These are phyloP conservation scores for Manihot esculenta DNA, from an alignment of 441 rosid species.

Conservation along the genomic window DNA sequence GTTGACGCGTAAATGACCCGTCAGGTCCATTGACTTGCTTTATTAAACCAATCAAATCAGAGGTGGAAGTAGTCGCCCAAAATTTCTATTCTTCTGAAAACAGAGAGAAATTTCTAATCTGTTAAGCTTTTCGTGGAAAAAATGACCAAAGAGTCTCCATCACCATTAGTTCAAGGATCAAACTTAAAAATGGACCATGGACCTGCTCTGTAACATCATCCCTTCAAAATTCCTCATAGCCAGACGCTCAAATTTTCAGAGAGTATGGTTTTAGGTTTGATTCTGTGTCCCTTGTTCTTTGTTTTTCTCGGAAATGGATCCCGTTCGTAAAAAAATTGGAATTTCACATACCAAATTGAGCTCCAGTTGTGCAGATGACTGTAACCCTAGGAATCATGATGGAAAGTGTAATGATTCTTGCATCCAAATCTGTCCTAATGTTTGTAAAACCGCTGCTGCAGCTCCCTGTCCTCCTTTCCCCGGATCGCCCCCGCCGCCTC, in stretches of 20 bases:
- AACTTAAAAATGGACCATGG: background rate
- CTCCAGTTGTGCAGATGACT: background rate
- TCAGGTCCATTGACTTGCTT: slow-evolving; percentile 12
- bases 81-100: slow-evolving; percentile 4
- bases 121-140: slow-evolving; percentile 1
- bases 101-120: slow-evolving; percentile 11
- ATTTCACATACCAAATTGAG: background rate
- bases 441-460: background rate
- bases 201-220: background rate
- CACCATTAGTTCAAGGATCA: background rate
- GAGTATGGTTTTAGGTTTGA: no score
- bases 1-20: slow-evolving; percentile 21
- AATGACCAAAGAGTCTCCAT: background rate
- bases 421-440: background rate
- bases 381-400: background rate
- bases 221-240: background rate
- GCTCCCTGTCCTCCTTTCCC: background rate
- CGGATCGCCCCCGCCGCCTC: background rate
- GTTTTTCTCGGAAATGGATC: slow-evolving; percentile 26
- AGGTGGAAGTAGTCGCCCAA: slow-evolving; percentile 22
- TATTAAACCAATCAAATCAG: background rate
- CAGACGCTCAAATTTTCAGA: background rate
- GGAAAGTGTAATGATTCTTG: background rate
- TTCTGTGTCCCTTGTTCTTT: slow-evolving; percentile 23
- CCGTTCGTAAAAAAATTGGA: slow-evolving; percentile 8